phyloP scores from a whole-genome alignment of 1,284 basidiomycete species.

The Acaromyces ingoldii region DNA sequence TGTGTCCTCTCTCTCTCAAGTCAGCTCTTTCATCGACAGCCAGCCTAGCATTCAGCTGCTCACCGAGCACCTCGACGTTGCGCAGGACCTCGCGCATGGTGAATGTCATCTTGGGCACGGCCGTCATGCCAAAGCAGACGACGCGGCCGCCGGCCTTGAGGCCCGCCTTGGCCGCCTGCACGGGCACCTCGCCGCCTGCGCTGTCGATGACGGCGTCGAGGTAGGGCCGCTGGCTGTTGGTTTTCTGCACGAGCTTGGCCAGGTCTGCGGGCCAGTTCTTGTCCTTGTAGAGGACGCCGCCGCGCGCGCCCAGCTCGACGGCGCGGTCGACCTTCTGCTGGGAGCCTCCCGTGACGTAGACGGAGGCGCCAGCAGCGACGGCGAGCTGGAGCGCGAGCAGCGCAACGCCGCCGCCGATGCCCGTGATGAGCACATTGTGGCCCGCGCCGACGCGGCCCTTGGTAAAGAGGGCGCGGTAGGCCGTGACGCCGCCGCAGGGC shows the following conservation, averaged over 20 bases:
- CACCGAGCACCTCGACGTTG: conserved; percentile 70
- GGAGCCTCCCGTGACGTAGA: conserved; percentile 74
- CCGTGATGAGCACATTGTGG: conserved; percentile 67
- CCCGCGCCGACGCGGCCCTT: conserved; percentile 64
- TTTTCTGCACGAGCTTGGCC: conserved; percentile 53
- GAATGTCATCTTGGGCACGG: conserved; percentile 59
- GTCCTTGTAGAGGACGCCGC: conserved; percentile 70
- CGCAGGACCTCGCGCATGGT: conserved; percentile 76
- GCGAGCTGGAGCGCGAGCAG: conserved; percentile 71
- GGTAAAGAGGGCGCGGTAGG: conserved; percentile 72
- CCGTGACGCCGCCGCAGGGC: conserved; percentile 72
- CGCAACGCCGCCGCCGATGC: conserved; percentile 66
- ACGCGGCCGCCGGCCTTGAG: conserved; percentile 68
- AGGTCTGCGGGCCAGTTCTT: conserved; percentile 67
- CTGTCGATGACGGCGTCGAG: conserved; percentile 75
- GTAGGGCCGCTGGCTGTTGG: conserved; percentile 52
- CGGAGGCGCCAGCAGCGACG: conserved; percentile 68
- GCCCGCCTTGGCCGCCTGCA: conserved; percentile 57
- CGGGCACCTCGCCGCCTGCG: conserved; percentile 70
- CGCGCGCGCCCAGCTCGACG: conserved; percentile 66
- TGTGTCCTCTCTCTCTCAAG: conserved; percentile 6
- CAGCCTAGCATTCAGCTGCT: background rate
- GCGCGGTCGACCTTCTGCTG: conserved; percentile 68
- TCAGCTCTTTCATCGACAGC: conserved; percentile 1
- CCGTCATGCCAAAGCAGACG: conserved; percentile 65